These are phyloP conservation scores for Pelagophyceae sp. DNA, from an alignment of 352 stramenopile species.

Conservation along the genomic window DNA sequence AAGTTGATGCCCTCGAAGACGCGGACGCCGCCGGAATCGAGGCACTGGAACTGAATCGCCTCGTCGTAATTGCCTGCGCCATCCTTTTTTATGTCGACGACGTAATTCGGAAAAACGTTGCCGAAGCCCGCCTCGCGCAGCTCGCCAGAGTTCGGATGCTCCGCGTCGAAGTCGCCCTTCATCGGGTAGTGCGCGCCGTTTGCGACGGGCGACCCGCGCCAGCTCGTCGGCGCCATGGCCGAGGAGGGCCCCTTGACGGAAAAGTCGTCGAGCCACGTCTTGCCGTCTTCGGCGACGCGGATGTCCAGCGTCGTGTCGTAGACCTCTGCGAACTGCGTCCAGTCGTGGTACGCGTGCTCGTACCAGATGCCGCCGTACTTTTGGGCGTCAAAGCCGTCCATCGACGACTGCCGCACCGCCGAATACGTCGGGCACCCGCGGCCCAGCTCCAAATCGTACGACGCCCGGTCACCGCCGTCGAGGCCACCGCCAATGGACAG, in stretches of 20 bases:
- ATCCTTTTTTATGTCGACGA: slow-evolving; percentile 47
- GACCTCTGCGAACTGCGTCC: slow-evolving; percentile 64
- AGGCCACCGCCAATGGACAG: slow-evolving; percentile 52
- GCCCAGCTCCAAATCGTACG: slow-evolving; percentile 51
- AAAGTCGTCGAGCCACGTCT: slow-evolving; percentile 59
- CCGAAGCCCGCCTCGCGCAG: slow-evolving; percentile 29
- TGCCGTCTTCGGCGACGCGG: slow-evolving; percentile 40
- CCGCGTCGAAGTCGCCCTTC: slow-evolving; percentile 23
- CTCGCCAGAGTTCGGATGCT: background rate
- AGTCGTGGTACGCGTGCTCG: slow-evolving; percentile 62
- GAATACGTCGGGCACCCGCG: slow-evolving; percentile 57
- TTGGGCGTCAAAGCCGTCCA: slow-evolving; percentile 55
- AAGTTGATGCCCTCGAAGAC: slow-evolving; percentile 68
- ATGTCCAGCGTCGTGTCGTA: slow-evolving; percentile 63
- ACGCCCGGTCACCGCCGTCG: slow-evolving; percentile 42
- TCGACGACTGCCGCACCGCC: slow-evolving; percentile 49
- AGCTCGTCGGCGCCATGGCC: slow-evolving; percentile 44
- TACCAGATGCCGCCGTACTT: slow-evolving; percentile 63
- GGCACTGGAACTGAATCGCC: slow-evolving; percentile 62
- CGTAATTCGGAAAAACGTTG: slow-evolving; percentile 58
- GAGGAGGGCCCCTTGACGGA: slow-evolving; percentile 51
- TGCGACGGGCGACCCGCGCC: slow-evolving; percentile 44
- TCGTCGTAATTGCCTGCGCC: slow-evolving; percentile 52
- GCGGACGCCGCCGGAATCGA: slow-evolving; percentile 52
- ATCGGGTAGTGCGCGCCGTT: slow-evolving; percentile 63